Evolutionary conservation across 495 filamentous ascomycete genomes (phyloP).

Genomic region (Xylaria curta): DNA sequence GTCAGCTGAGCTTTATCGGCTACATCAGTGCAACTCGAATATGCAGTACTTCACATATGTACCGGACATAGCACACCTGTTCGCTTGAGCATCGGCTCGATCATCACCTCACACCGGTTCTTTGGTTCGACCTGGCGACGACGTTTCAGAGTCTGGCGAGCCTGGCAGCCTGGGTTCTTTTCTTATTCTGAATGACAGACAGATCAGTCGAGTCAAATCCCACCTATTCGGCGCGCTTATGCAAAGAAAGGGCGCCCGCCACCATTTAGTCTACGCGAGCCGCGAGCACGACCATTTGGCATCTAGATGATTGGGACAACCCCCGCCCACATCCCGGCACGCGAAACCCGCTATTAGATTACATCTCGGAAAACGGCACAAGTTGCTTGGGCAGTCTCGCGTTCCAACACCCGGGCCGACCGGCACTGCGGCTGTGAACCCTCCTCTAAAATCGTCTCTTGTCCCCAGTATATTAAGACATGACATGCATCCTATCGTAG

Average conservation of each 20-base stretch:
- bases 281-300: constrained; percentile 2
- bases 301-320: not conserved
- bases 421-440: constrained; percentile 10
- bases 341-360: not conserved
- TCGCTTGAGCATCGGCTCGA: not conserved
- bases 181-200: no score
- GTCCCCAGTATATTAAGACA: not conserved
- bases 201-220: not conserved
- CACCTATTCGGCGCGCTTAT: constrained; percentile 1
- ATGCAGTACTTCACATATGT: not conserved
- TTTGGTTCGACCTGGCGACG: not conserved
- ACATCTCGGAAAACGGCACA: constrained; percentile 20
- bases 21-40: constrained; percentile 2
- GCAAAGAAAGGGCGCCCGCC: not conserved
- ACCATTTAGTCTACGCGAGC: not conserved
- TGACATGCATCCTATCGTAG: not conserved
- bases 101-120: not conserved
- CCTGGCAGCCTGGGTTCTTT: not conserved
- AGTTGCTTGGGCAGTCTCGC: not conserved
- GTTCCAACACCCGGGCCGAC: constrained; percentile 7
- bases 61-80: not conserved
- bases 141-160: not conserved
- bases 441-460: not conserved
- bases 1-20: not conserved
- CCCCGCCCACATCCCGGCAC: constrained; percentile 14